Base-by-base conservation (phyloP, 2,329 filamentous ascomycete species). In the Ascochyta rabiei region DNA sequence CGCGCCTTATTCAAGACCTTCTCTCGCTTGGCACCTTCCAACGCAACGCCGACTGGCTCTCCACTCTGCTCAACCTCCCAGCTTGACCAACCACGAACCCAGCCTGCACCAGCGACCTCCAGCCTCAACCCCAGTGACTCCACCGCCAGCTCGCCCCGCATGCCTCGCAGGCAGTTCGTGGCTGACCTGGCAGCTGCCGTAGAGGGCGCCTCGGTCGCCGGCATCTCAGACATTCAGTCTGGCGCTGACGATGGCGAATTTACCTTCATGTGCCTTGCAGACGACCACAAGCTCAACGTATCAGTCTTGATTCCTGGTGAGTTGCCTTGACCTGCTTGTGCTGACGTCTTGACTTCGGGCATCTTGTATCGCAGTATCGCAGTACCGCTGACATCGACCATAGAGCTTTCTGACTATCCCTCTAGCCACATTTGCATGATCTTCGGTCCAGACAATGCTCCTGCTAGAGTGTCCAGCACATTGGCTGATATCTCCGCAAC, bases 191-290 rank as follows among this genome's bases (percentile, higher is more conserved):
- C 70, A 24, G 74, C 76, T 38, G 79, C 75, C 7, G 75, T 73
- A 6, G 56, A 66, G 13, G 65, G 69, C 35, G 67, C 74, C 18
- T 64, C 64, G 2, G 76, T 85, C 41, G 59, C 76, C 1, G 75
- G 81, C 43, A 78, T 95, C 42, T 75, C 75, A 42, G 69, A 79
- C 30, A 76, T 96, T 21, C 75, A 76, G 30, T 77, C 79, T 31
- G 89, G 89, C 15, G 85, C 87, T 5, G 87, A 89, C 28, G 89
- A 93, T 71, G 90, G 89, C 45, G 85, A 89, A 52, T 80, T 96
- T 52, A 81, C 81, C 13, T 89, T 93, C 70, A 79, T 68, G 37
- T 74, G 75, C 30, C 50, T 66, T 19, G 64, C 69, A 6, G 62
- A 69, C 30, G 71, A 67, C 31, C 63, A 63, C 18, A 51, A 69